These are phyloP conservation scores for Anthostomella pinea DNA, from an alignment of 2,329 filamentous ascomycete genomes.

Conservation along the genomic window DNA sequence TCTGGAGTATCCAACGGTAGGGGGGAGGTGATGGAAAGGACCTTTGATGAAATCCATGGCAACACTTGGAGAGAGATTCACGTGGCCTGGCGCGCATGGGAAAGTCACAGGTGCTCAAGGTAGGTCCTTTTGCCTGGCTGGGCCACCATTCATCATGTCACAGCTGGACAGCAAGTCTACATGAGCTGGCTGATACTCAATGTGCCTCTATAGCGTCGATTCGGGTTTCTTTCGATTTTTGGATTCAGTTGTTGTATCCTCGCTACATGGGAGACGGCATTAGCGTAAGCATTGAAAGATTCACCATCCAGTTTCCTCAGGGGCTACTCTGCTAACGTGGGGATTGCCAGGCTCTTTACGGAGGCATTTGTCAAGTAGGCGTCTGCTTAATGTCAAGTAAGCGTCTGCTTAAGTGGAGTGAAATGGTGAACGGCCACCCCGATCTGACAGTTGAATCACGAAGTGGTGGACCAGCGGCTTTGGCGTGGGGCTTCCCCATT, in stretches of 20 bases:
- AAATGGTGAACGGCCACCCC: neutral
- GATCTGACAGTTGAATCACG: constrained; percentile 5
- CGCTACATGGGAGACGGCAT: constrained; percentile 17
- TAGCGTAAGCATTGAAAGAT: constrained; percentile 11
- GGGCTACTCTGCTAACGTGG: constrained; percentile 1
- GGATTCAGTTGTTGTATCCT: constrained; percentile 20
- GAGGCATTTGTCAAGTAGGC: constrained; percentile 14
- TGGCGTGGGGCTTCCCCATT: constrained; percentile 18
- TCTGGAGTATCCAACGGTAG: constrained; percentile 2
- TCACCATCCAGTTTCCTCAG: neutral
- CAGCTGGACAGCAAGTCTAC: too few relatives aligned
- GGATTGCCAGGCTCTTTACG: constrained; percentile 9
- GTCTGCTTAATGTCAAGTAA: too few relatives aligned
- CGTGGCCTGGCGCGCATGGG: constrained; percentile 16
- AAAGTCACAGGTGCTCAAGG: constrained; percentile 19
- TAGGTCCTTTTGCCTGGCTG: constrained; percentile 4
- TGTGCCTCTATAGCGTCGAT: constrained; percentile 18
- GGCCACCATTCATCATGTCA: too few relatives aligned
- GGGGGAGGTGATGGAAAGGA: constrained; percentile 2
- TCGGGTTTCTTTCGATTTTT: constrained; percentile 19
- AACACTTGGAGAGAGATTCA: constrained; percentile 17
- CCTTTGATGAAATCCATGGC: constrained; percentile 19
- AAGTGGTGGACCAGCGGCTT: constrained; percentile 16
- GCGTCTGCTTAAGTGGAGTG: neutral
- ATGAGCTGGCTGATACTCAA: too few relatives aligned